Evolutionary conservation across 495 filamentous ascomycete genomes (phyloP).

Genomic region (Penicillium alfredii): DNA sequence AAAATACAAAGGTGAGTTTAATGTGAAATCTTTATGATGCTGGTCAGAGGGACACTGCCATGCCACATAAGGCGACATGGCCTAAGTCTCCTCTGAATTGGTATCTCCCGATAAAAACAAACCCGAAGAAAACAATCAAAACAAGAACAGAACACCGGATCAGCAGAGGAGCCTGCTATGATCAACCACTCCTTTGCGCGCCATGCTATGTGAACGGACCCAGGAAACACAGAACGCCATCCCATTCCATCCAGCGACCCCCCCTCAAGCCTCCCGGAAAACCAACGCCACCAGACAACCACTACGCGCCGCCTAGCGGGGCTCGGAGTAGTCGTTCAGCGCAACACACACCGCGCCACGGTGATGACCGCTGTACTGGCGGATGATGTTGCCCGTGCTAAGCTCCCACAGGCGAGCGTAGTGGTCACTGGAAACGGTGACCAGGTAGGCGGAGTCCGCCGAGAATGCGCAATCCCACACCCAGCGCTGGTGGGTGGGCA

Average conservation of each 20-base stretch:
- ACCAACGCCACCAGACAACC: no score
- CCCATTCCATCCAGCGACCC: no score
- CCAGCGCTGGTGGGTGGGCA: constrained; percentile 95
- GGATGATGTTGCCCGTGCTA: constrained; percentile 74
- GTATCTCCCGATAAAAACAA: no score
- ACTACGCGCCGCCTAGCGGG: constrained; percentile 27
- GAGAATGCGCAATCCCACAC: constrained; percentile 99
- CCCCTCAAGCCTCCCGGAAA: no score
- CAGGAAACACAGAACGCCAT: constrained; percentile 4
- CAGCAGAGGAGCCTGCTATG: no score
- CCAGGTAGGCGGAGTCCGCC: constrained; percentile 91
- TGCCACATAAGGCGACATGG: constrained; percentile 19
- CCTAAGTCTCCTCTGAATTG: neutral
- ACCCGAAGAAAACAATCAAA: constrained; percentile 1
- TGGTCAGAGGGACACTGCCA: no score
- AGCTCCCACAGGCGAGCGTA: constrained; percentile 97
- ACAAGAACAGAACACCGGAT: constrained; percentile 7
- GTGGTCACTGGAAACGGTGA: constrained; percentile 97
- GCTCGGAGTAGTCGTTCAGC: constrained; percentile 92
- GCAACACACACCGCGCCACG: constrained; percentile 93
- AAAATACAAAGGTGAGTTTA: no score
- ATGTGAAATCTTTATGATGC: no score
- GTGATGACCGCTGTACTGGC: constrained; percentile 97
- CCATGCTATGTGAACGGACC: no score
- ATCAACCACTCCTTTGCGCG: no score